Percentiles rank a stretch among this genome's conserved stretches.
These are phyloP conservation scores for Drechslerella dactyloides DNA, from an alignment of 2,329 filamentous ascomycete species.

Conservation along the genomic window DNA sequence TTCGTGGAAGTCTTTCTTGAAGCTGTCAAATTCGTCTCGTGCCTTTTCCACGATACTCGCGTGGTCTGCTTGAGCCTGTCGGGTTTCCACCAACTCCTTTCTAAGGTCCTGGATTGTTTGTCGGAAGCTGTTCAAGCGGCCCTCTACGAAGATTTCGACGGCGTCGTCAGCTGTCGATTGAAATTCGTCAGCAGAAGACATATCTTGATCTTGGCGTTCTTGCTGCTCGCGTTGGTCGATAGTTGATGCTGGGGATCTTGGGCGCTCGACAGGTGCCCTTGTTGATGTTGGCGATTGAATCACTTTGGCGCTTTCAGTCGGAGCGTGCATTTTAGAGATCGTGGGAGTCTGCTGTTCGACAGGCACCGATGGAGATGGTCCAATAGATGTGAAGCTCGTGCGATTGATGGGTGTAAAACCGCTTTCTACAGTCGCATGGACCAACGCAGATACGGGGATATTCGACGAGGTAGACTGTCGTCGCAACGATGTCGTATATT, in stretches of 20 bases:
- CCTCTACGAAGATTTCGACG: slow-evolving; percentile 15
- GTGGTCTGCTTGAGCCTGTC: slow-evolving; percentile 8
- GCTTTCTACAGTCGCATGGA: not conserved
- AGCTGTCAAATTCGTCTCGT: slow-evolving; percentile 28
- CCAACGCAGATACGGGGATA: slow-evolving; percentile 1
- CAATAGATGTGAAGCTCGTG: not conserved
- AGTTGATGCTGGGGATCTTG: not conserved
- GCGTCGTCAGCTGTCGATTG: slow-evolving; percentile 14
- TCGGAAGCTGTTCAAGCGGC: slow-evolving; percentile 14
- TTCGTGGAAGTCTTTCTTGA: slow-evolving; percentile 28
- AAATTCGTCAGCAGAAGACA: slow-evolving; percentile 17
- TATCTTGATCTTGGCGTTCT: not conserved
- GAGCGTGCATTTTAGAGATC: not conserved
- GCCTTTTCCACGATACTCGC: slow-evolving; percentile 21
- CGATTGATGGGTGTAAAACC: slow-evolving; percentile 1
- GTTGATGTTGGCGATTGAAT: not conserved
- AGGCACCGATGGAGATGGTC: not conserved
- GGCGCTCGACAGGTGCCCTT: slow-evolving; percentile 3
- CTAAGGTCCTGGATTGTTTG: slow-evolving; percentile 12
- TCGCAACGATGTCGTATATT: not conserved
- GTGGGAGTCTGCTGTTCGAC: not conserved
- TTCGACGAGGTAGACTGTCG: not conserved
- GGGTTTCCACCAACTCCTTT: slow-evolving; percentile 22
- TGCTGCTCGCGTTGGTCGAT: not conserved
- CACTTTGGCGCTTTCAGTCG: not conserved